Evolutionary conservation across 2,329 filamentous ascomycete species (phyloP).

Genomic region (Phialophora macrospora): DNA sequence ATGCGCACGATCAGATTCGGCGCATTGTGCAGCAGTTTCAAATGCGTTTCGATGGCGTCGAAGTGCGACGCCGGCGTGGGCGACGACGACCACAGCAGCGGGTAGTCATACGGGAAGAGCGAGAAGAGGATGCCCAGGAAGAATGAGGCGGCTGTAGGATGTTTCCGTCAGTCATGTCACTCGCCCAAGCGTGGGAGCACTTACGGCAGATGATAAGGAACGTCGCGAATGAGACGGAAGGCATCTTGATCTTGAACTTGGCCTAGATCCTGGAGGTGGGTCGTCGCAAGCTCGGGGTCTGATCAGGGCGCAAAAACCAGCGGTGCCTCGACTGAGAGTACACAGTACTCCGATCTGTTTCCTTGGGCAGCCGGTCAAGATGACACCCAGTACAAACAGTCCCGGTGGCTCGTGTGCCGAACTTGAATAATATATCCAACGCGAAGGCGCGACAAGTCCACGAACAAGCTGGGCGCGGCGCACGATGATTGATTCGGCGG

Average conservation of each 20-base stretch:
- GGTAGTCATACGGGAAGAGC: constrained; percentile 82
- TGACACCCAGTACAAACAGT: neutral
- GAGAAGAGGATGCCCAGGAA: constrained; percentile 98
- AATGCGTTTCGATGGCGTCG: constrained; percentile 83
- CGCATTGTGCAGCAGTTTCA: constrained; percentile 87
- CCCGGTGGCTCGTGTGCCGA: neutral
- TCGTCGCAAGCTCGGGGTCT: neutral
- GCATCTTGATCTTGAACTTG: constrained; percentile 31
- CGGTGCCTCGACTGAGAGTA: neutral
- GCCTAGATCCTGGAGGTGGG: neutral
- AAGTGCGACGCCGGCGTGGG: constrained; percentile 66
- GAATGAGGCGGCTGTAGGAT: constrained; percentile 77
- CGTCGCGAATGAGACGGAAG: constrained; percentile 73
- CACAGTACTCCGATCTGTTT: neutral
- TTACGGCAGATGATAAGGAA: constrained; percentile 71
- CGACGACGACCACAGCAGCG: constrained; percentile 53
- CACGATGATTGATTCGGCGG: neutral
- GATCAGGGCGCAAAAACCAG: neutral
- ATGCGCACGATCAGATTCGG: constrained; percentile 91
- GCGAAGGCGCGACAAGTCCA: neutral
- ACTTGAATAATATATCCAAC: neutral
- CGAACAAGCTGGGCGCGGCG: neutral
- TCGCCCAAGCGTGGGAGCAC: constrained; percentile 16
- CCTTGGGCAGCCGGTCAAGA: neutral
- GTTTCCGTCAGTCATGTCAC: constrained; percentile 17